Evolutionary conservation across 1,284 basidiomycete species (phyloP).

Genomic region (Microbotryomycetes sp.): DNA sequence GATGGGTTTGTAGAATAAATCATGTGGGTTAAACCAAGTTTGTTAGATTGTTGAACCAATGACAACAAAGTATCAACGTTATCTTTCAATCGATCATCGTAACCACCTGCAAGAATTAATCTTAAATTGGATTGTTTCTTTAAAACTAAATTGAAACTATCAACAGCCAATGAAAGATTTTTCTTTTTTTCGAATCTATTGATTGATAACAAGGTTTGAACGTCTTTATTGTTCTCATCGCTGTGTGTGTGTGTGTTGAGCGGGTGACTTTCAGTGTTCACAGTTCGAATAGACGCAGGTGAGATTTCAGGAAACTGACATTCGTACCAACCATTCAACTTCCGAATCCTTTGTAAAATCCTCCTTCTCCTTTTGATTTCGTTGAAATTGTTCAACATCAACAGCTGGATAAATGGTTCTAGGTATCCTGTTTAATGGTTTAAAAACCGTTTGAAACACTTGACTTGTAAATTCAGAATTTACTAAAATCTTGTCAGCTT

Average conservation of each 20-base stretch:
- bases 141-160: constrained; percentile 57
- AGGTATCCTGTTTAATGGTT: constrained; percentile 58
- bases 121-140: constrained; percentile 43
- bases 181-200: constrained; percentile 98
- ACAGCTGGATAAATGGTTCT: constrained; percentile 70
- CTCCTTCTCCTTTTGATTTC: too few relatives aligned
- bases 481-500: constrained; percentile 82
- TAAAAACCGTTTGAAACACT: constrained; percentile 71
- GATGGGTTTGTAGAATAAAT: constrained; percentile 43
- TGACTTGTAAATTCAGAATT: constrained; percentile 85
- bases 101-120: constrained; percentile 69
- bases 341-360: background rate
- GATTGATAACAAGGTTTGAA: constrained; percentile 75
- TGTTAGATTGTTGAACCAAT: constrained; percentile 55
- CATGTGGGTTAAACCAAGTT: constrained; percentile 47
- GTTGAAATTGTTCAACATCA: constrained; percentile 15
- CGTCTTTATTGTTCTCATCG: constrained; percentile 48
- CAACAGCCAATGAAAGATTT: constrained; percentile 73
- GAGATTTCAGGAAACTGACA: background rate
- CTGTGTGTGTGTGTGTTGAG: background rate
- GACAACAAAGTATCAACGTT: constrained; percentile 58
- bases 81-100: constrained; percentile 62
- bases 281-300: too few relatives aligned
- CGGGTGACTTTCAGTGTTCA: background rate
- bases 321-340: constrained; percentile 24